A percentile compares a stretch with the other conserved stretches of the same genome.
phyloP scores from a whole-genome alignment of 345 rosid species.

The Arabis hirsuta region DNA sequence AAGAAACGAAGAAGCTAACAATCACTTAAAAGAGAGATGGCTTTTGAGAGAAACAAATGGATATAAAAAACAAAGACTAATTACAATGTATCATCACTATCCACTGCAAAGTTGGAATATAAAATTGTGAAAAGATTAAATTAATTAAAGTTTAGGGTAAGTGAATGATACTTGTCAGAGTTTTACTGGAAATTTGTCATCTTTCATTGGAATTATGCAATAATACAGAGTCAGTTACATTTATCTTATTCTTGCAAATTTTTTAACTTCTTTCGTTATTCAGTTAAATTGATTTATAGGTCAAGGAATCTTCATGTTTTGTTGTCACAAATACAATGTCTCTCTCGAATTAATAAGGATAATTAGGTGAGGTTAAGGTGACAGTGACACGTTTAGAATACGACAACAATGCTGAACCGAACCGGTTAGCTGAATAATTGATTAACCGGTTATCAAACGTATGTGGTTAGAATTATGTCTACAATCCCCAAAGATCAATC shows the following conservation, averaged over 20 bases:
- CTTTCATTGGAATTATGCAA: conserved; percentile 10
- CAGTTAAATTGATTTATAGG: not conserved
- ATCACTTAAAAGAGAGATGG: conserved; percentile 18
- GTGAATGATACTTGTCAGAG: conserved; percentile 19
- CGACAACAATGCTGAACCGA: too few relatives aligned
- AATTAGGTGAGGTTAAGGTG: too few relatives aligned
- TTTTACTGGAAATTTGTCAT: too few relatives aligned
- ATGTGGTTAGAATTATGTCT: too few relatives aligned
- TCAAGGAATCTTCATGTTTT: conserved; percentile 14
- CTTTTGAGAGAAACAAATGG: not conserved
- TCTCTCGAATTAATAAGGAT: too few relatives aligned
- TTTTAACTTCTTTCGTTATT: not conserved
- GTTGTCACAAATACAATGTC: not conserved
- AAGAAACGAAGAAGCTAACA: conserved; percentile 1
- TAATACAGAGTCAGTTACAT: too few relatives aligned
- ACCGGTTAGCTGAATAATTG: too few relatives aligned
- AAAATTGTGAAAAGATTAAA: not conserved
- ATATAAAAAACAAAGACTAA: too few relatives aligned
- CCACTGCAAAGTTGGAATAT: not conserved
- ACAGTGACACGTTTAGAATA: too few relatives aligned
- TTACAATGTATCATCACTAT: not conserved
- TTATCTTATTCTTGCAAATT: not conserved
- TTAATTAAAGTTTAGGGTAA: not conserved
- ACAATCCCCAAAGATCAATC: too few relatives aligned
- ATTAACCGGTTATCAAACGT: too few relatives aligned